A percentile compares a stretch with the other conserved stretches of the same genome.
phyloP scores from a whole-genome alignment of 2,329 filamentous ascomycete species.

The Anthostomella pinea region DNA sequence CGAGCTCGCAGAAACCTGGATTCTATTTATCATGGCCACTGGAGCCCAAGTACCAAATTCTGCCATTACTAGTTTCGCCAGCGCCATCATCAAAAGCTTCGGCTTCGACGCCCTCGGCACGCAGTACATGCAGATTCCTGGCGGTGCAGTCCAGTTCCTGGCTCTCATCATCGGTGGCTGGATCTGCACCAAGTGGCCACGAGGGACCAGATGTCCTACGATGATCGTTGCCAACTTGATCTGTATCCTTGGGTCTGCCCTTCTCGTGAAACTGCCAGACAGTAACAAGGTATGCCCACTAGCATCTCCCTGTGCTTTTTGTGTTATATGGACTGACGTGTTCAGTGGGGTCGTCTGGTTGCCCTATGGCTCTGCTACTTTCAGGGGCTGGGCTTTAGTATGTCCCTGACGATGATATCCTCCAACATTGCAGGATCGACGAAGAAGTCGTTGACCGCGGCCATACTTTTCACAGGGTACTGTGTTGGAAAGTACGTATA shows the following conservation, averaged over 20 bases:
- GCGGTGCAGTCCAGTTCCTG: conserved; percentile 55
- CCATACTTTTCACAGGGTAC: conserved; percentile 30
- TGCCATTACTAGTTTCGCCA: conserved; percentile 47
- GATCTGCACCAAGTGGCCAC: conserved; percentile 49
- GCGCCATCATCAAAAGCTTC: conserved; percentile 26
- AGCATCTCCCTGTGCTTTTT: too few relatives aligned
- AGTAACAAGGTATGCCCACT: conserved; percentile 39
- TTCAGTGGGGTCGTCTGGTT: conserved; percentile 54
- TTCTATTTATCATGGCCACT: conserved; percentile 51
- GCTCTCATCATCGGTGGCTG: conserved; percentile 49
- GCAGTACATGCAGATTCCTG: conserved; percentile 59
- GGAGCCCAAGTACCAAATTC: conserved; percentile 56
- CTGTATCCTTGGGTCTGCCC: conserved; percentile 50
- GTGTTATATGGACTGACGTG: too few relatives aligned
- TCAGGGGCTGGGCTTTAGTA: conserved; percentile 32
- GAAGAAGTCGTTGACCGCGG: conserved; percentile 32
- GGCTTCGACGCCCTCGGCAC: conserved; percentile 46
- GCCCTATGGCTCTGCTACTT: conserved; percentile 49
- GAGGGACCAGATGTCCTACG: conserved; percentile 47
- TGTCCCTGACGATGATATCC: conserved; percentile 32
- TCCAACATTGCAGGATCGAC: conserved; percentile 34
- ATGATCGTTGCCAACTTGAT: conserved; percentile 56
- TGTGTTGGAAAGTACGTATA: conserved; percentile 30
- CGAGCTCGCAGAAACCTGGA: conserved; percentile 53
- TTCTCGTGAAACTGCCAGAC: conserved; percentile 50